Evolutionary conservation across 306 rosid species (phyloP).

Genomic region (Astragalus glycyphyllos): DNA sequence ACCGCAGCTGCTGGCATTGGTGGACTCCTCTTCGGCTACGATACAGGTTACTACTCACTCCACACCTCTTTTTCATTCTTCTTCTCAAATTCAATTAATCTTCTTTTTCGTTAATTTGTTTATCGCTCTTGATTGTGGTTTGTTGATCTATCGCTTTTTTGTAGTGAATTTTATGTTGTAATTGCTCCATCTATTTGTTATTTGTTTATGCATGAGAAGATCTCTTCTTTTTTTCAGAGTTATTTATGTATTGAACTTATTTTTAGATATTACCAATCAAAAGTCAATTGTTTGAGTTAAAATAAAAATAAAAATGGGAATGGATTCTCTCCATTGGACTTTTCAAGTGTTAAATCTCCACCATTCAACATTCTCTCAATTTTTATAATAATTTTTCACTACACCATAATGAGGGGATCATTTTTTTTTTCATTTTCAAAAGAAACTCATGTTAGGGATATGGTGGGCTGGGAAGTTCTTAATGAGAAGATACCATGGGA

Average conservation of each 20-base stretch:
- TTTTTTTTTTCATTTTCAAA: neutral
- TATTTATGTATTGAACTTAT: no score
- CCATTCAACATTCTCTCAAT: no score
- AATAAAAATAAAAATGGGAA: no score
- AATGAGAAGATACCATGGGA: neutral
- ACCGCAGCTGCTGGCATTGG: constrained; percentile 53
- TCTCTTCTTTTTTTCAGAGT: neutral
- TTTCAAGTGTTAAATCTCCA: no score
- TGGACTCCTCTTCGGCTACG: constrained; percentile 55
- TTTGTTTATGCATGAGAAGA: no score
- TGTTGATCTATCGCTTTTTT: neutral
- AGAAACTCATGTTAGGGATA: neutral
- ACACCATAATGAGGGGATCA: no score
- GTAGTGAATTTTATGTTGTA: neutral
- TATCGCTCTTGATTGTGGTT: neutral
- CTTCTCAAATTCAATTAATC: neutral
- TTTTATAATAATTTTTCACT: no score
- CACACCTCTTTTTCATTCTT: neutral
- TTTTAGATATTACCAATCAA: no score
- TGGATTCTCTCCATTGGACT: no score
- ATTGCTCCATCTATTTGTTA: neutral
- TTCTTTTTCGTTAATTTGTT: neutral
- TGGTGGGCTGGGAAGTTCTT: neutral
- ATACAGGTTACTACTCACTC: constrained; percentile 28
- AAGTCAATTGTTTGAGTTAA: no score